Evolutionary conservation across 106 monocot genomes (phyloP).

Genomic region (Dioscorea dumetorum): DNA sequence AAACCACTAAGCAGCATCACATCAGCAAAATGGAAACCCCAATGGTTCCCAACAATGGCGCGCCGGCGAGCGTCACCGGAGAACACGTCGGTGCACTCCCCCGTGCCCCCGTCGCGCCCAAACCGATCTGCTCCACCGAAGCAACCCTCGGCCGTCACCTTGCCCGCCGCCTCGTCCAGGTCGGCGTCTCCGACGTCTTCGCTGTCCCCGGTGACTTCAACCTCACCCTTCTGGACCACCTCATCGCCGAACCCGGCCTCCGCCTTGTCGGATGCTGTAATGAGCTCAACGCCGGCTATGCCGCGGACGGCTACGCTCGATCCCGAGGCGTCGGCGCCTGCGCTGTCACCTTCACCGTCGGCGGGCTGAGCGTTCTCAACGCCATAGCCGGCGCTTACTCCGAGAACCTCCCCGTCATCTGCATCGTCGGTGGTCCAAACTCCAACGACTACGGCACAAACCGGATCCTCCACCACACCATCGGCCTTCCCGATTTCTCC

Average conservation of each 20-base stretch:
- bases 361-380: constrained; percentile 45
- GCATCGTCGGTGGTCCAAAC: constrained; percentile 47
- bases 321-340: constrained; percentile 33
- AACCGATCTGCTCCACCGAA: background rate
- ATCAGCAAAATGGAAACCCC: background rate
- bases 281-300: constrained; percentile 69
- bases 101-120: background rate
- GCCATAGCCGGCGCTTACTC: constrained; percentile 45
- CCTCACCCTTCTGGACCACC: constrained; percentile 50
- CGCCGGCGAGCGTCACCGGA: background rate
- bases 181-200: constrained; percentile 46
- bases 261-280: constrained; percentile 53
- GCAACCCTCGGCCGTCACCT: constrained; percentile 47
- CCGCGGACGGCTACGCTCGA: constrained; percentile 57
- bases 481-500: constrained; percentile 35
- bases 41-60: background rate
- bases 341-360: constrained; percentile 46
- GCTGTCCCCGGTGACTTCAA: constrained; percentile 64
- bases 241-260: constrained; percentile 46
- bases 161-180: constrained; percentile 45
- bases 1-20: background rate
- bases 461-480: constrained; percentile 43
- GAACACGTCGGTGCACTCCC: constrained; percentile 1
- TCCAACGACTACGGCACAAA: constrained; percentile 47
- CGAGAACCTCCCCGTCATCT: constrained; percentile 48